Percentiles rank a stretch among this genome's conserved stretches.
These are phyloP conservation scores for Betula pendula DNA, from an alignment of 306 rosid species.

Conservation along the genomic window DNA sequence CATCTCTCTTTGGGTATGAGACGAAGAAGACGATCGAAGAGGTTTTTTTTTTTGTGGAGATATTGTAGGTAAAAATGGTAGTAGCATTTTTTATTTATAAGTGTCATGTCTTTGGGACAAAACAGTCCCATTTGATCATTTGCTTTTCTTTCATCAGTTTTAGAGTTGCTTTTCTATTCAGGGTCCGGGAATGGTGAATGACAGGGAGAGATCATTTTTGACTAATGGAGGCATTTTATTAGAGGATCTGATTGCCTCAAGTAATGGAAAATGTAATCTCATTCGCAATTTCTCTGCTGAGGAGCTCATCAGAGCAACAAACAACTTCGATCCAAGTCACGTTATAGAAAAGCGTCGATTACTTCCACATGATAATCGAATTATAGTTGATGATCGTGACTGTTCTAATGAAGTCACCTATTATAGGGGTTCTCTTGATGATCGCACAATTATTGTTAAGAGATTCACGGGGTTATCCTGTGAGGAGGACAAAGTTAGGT, in stretches of 20 bases:
- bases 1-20: too few species aligned
- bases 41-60: too few species aligned
- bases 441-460: background rate
- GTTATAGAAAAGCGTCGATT: background rate
- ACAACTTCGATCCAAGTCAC: background rate
- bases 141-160: too few species aligned
- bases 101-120: too few species aligned
- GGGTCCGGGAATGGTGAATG: background rate
- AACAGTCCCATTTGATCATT: too few species aligned
- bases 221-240: background rate
- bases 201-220: background rate
- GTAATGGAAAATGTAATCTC: background rate
- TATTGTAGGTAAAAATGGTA: too few species aligned
- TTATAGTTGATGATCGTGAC: background rate
- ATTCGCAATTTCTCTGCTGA: background rate
- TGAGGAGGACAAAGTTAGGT: background rate
- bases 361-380: background rate
- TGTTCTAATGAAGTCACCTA: background rate
- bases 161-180: too few species aligned
- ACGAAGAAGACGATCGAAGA: too few species aligned
- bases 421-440: background rate
- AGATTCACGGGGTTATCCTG: background rate
- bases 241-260: conserved; percentile 1
- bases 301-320: background rate
- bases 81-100: too few species aligned